Percentiles rank a stretch among this genome's conserved stretches.
These are phyloP conservation scores for Suillus variegatus DNA, from an alignment of 768 basidiomycete genomes.

Conservation along the genomic window DNA sequence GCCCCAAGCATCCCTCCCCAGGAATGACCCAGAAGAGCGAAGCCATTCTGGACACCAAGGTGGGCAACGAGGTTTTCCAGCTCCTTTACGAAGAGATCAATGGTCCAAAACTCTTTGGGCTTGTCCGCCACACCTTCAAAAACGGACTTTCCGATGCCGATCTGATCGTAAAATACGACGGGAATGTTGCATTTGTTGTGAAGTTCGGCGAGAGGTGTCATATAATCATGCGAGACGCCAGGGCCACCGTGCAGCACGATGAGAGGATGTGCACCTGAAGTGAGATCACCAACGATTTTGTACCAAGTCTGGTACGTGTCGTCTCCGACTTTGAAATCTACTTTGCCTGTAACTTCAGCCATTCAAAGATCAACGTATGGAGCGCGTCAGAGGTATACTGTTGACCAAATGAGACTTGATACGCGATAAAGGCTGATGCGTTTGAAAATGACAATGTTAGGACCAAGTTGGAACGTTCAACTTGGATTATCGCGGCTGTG, in stretches of 20 bases:
- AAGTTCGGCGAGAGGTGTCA: slow-evolving; percentile 36
- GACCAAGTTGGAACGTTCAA: not conserved
- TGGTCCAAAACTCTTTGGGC: slow-evolving; percentile 36
- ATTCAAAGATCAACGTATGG: not conserved
- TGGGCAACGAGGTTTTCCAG: slow-evolving; percentile 45
- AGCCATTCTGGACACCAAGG: slow-evolving; percentile 40
- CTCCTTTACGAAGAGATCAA: slow-evolving; percentile 50
- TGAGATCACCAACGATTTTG: slow-evolving; percentile 48
- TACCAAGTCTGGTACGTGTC: slow-evolving; percentile 47
- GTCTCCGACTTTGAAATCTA: not conserved
- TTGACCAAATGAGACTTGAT: not conserved
- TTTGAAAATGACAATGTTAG: not conserved
- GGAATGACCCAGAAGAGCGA: slow-evolving; percentile 47
- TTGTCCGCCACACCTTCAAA: slow-evolving; percentile 34
- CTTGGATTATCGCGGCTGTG: not conserved
- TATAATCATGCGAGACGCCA: slow-evolving; percentile 43
- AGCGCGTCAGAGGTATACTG: too few species aligned
- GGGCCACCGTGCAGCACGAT: slow-evolving; percentile 58
- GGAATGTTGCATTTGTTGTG: slow-evolving; percentile 22
- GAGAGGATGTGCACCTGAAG: slow-evolving; percentile 40
- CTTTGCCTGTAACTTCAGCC: not conserved
- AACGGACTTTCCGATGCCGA: slow-evolving; percentile 41
- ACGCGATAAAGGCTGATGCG: not conserved
- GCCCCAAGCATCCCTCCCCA: slow-evolving; percentile 51
- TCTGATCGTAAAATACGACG: slow-evolving; percentile 47